Evolutionary conservation across 2,329 filamentous ascomycete species (phyloP).

Genomic region (Calonectria montana): DNA sequence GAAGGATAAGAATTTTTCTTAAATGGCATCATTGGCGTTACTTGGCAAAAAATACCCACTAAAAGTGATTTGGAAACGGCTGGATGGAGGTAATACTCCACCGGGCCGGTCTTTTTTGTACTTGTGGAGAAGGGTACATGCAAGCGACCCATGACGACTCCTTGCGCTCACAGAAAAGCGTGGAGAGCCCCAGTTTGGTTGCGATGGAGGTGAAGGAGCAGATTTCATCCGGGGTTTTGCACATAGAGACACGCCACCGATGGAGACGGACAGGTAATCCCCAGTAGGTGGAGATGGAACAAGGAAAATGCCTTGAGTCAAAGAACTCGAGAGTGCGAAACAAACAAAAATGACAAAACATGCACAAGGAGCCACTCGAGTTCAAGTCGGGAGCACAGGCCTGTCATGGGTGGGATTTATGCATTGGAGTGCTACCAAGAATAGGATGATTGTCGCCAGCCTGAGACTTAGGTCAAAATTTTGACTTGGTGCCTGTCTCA

Average conservation of each 20-base stretch:
- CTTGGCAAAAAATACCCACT: slow-evolving; percentile 25
- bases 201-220: slow-evolving; percentile 7
- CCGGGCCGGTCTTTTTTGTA: slow-evolving; percentile 43
- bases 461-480: not conserved
- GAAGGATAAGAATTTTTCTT: slow-evolving; percentile 44
- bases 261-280: not conserved
- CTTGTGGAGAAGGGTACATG: slow-evolving; percentile 47
- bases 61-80: slow-evolving; percentile 25
- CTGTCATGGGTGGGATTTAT: slow-evolving; percentile 24
- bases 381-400: slow-evolving; percentile 18
- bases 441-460: slow-evolving; percentile 26
- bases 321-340: not conserved
- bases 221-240: slow-evolving; percentile 40
- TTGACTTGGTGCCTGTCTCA: slow-evolving; percentile 12
- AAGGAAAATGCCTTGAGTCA: not conserved
- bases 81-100: slow-evolving; percentile 37
- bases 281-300: not conserved
- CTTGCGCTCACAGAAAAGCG: not conserved
- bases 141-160: not conserved
- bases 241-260: slow-evolving; percentile 42
- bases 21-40: slow-evolving; percentile 36
- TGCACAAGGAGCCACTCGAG: slow-evolving; percentile 26
- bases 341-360: not conserved
- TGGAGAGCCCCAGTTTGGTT: not conserved
- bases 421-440: slow-evolving; percentile 28